A percentile compares a stretch with the other conserved stretches of the same genome.
Evolutionary conservation across 352 stramenopile genomes (phyloP).

Genomic region (Phytopythium mirpurense): DNA sequence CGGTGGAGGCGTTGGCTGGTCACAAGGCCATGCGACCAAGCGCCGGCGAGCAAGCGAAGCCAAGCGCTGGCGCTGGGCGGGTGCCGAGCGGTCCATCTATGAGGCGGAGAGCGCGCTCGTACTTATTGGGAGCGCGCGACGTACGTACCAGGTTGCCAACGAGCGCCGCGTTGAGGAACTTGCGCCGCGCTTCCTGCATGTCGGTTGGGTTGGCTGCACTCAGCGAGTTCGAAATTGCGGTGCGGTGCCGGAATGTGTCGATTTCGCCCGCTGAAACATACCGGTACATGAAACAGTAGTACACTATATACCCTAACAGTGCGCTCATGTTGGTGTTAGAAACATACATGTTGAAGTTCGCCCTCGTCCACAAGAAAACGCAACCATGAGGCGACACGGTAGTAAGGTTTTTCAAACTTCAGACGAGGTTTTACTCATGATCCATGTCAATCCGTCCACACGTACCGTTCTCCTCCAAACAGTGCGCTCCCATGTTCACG

Average conservation of each 20-base stretch:
- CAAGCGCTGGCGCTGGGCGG: too few relatives aligned
- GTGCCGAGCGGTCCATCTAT: too few relatives aligned
- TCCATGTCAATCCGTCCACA: too few relatives aligned
- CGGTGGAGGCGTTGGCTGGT: neutral
- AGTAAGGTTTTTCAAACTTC: conserved; percentile 1
- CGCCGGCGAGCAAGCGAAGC: neutral
- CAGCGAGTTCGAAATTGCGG: neutral
- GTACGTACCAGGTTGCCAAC: conserved; percentile 55
- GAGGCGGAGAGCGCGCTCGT: too few relatives aligned
- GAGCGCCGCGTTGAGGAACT: conserved; percentile 70
- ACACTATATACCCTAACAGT: too few relatives aligned
- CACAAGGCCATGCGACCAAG: neutral
- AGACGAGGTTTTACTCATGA: conserved; percentile 7
- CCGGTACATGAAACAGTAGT: too few relatives aligned
- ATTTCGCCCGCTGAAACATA: too few relatives aligned
- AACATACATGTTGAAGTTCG: neutral
- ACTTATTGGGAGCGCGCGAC: too few relatives aligned
- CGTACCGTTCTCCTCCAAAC: neutral
- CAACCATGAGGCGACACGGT: neutral
- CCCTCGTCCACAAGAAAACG: conserved; percentile 8
- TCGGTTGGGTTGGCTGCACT: neutral
- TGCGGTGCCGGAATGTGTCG: too few relatives aligned
- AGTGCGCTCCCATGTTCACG: neutral
- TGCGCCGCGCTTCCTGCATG: conserved; percentile 60
- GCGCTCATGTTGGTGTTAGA: too few relatives aligned